These are phyloP conservation scores for Lasiodiplodia sp. DNA, from an alignment of 2,329 filamentous ascomycete species.

Conservation along the genomic window DNA sequence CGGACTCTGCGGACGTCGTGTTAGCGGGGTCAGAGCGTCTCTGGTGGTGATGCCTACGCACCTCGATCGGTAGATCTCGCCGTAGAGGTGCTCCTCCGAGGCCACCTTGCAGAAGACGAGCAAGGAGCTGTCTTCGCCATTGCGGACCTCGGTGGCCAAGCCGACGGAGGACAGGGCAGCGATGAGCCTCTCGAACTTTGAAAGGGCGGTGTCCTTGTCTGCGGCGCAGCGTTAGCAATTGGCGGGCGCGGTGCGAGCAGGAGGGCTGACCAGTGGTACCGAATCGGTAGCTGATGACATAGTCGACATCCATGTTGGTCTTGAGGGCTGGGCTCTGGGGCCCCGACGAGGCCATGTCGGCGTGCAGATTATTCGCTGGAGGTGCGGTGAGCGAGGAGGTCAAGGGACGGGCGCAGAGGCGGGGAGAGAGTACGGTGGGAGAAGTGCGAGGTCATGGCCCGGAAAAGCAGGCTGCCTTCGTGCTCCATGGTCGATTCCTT, in stretches of 20 bases:
- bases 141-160: conserved; percentile 86
- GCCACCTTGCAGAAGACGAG: conserved; percentile 84
- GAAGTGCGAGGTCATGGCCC: conserved; percentile 26
- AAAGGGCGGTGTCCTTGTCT: conserved; percentile 75
- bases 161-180: conserved; percentile 78
- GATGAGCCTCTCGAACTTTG: conserved; percentile 79
- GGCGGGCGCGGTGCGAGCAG: background rate
- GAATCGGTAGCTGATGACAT: conserved; percentile 82
- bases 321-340: conserved; percentile 49
- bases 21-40: background rate
- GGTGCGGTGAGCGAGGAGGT: conserved; percentile 8
- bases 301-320: conserved; percentile 79
- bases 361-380: conserved; percentile 27
- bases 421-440: conserved; percentile 24
- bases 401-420: background rate
- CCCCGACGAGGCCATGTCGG: conserved; percentile 29
- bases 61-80: conserved; percentile 84
- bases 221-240: conserved; percentile 31
- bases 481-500: conserved; percentile 19
- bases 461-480: conserved; percentile 26
- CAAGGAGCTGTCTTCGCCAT: conserved; percentile 76
- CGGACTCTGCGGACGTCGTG: conserved; percentile 67
- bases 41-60: conserved; percentile 41
- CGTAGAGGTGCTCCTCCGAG: conserved; percentile 75
- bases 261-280: conserved; percentile 64